Evolutionary conservation across 345 rosid species (phyloP), one percentile per base, ranked within the genome.

Genomic region (Anacardium occidentale): DNA sequence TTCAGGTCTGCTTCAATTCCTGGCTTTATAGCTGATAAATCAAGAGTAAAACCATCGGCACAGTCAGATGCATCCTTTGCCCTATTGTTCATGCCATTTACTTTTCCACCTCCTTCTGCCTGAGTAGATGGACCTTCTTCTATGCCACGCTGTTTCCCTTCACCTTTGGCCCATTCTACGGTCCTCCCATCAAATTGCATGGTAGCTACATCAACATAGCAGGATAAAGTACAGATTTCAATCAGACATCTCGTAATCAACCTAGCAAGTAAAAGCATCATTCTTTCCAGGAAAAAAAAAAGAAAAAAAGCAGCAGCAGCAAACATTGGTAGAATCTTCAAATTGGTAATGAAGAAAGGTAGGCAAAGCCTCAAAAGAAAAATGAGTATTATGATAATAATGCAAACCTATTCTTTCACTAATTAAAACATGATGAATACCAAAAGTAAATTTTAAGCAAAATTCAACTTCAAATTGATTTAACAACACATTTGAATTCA

Each of bases 1-100:
- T 92, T 95, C 70, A 95, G 63, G 52, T 84, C 94, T 0, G 98
- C 86, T 73, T 87, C 91, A 72, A 95, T 89, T 24, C 98, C 99
- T 0, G 92, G 99, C 80, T 87, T 93, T 78, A 95, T 91, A 59
- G 90, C 92, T 0, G 94, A 85, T 59, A 91, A 85, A 82, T 92
- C 96, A 40, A 77, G 78, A 50, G 88, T 75, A 56, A 80, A 62
- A 37, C 84, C 85, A 44, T 90, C 97, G 3, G 85, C 74, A 3
- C 73, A 85, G 13, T 91, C 91, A 34, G 86, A 50, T 73, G 71
- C 60, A 68, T 78, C 79, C 52, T 76, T 85, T 68, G 75, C 73
- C 79, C 83, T 78, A 51, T 70, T 66, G 77, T 69, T 82, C 68
- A 70, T 12, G 78, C 71, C 74, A 71, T 82, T 81, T 70, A 78